Evolutionary conservation across 129 eudicot genomes (phyloP), one percentile per base, ranked within the genome.

Genomic region (Pulicaria dysenterica): DNA sequence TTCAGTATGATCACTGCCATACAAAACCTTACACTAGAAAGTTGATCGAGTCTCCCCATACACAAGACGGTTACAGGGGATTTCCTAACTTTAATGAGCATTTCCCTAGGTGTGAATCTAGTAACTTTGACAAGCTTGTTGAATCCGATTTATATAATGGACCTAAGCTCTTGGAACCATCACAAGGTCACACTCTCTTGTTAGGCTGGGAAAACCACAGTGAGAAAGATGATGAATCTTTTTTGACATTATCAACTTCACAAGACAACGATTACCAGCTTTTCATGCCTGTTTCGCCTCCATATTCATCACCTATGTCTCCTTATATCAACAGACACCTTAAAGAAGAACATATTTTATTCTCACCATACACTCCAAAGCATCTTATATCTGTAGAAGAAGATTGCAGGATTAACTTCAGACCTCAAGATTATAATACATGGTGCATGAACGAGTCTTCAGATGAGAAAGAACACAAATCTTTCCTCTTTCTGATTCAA

Each of bases 181-280:
- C 81, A 53, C 62, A 19, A 1, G 2, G 31, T 24, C 31, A 24
- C 31, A 58, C 80, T 57, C 80, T 81, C 45, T 70, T 85, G 67
- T 79, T 89, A 68, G 85, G 84, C 51, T 89, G 91, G 91, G 94
- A 83, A 58, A 15, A 41, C 51, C 59, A 69, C 60, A 58, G 41
- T 36, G 67, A 65, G 10, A 58, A 74, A 19, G 75, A 77, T 38
- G 75, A 77, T 38, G 69, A 73, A 69, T 61, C 12, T 58, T 77
- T 6, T 73, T 77, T 59, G 37, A 24, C 64, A 41, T 70, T 11
- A 48, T 57, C 81, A 57, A 65, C 59, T 69, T 64, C 82, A 69
- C 54, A 81, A 73, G 58, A 67, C 40, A 51, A 70, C 50, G 73
- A 74, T 54, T 40, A 51, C 61, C 76, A 48, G 77, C 58, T 68